Conservation (phyloP, 345 rosid genomes). For the Streptanthus diversifolius region DNA sequence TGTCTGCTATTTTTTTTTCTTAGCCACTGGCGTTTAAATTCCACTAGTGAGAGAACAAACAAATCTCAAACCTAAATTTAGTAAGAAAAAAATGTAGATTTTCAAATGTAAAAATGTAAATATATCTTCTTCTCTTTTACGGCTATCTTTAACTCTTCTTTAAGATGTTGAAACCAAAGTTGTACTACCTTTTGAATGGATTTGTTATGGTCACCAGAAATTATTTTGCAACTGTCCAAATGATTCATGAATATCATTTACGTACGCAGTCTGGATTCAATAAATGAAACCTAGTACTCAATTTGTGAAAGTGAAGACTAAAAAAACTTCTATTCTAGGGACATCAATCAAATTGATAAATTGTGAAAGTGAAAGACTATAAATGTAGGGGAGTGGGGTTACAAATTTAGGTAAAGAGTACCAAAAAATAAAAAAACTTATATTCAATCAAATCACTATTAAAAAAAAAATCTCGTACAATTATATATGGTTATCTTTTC, state of each 20-base stretch:
- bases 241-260: neutral
- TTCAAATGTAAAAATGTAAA: too few species aligned
- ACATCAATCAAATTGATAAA: neutral
- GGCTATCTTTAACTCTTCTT: too few species aligned
- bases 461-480: neutral
- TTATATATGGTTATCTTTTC: neutral
- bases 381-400: neutral
- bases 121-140: too few species aligned
- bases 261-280: neutral
- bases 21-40: neutral
- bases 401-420: neutral
- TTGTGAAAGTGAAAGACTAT: neutral
- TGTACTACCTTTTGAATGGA: neutral
- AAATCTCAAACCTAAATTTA: too few species aligned
- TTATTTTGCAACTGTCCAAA: slow-evolving; percentile 24
- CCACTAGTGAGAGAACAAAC: neutral
- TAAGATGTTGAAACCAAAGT: neutral
- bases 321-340: neutral
- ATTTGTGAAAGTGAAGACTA: slow-evolving; percentile 7
- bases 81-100: too few species aligned
- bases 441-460: neutral
- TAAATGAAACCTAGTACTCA: slow-evolving; percentile 15
- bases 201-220: neutral
- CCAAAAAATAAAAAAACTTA: neutral
- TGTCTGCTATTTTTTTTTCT: too few species aligned